Evolutionary conservation across 495 filamentous ascomycete species (phyloP), one percentile per base, ranked within the genome.

Genomic region (Xylaria sp.): DNA sequence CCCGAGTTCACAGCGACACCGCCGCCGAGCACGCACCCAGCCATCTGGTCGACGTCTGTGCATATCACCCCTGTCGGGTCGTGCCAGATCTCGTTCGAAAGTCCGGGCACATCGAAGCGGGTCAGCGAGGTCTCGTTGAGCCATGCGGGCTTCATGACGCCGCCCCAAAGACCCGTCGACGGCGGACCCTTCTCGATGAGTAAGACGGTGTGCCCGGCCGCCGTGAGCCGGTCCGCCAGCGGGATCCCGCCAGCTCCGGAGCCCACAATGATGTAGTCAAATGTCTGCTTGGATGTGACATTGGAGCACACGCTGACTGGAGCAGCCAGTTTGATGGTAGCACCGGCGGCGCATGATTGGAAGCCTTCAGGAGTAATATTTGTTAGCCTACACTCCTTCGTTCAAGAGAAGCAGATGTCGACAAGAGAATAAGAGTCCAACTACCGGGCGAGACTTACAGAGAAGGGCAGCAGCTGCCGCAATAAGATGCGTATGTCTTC

Each of bases 21-120:
- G 73, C 90, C 90, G 43, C 90, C 90, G 21, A 93, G 87, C 53
- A 91, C 85, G 73, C 90, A 92, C 6, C 88, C 90, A 50, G 88
- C 88, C 85, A 88, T 90, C 64, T 88, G 86, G 61, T 84, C 86
- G 12, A 87, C 86, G 73, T 92, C 88, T 2, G 85, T 83, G 73
- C 89, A 91, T 41, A 84, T 80, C 73, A 88, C 85, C 71, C 82
- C 89, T 61, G 76, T 79, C 55, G 83, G 86, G 70, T 85, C 82
- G 63, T 78, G 79, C 84, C 84, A 90, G 71, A 88, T 87, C 71
- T 86, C 83, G 71, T 86, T 89, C 75, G 86, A 88, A 59, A 92
- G 83, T 67, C 90, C 90, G 15, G 90, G 90, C n/a, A 92, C 84
- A 76, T 93, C 90, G 74, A 91, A 90, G 21, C 88, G 83, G 15